A percentile compares a stretch with the other conserved stretches of the same genome.
These are phyloP conservation scores for Linum usitatissimum DNA, from an alignment of 345 rosid genomes.

Conservation along the genomic window DNA sequence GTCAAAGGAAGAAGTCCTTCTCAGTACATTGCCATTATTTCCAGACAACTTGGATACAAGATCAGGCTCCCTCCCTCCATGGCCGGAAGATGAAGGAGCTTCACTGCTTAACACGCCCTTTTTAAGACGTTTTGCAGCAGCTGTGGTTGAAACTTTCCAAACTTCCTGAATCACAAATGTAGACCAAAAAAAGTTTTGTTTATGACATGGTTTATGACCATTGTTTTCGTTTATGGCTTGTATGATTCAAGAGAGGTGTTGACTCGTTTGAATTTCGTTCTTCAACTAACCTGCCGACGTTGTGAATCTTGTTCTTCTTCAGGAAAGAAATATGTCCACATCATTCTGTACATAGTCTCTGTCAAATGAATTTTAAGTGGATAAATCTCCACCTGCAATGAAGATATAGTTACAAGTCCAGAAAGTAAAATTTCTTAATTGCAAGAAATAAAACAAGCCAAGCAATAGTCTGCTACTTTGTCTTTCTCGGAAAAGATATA, in stretches of 20 bases:
- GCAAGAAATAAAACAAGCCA: not conserved
- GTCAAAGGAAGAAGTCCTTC: constrained; percentile 88
- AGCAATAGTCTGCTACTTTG: not conserved
- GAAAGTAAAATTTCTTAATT: not conserved
- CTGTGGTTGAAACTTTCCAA: constrained; percentile 93
- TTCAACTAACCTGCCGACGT: constrained; percentile 64
- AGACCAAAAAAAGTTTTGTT: constrained; percentile 1
- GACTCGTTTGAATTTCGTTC: constrained; percentile 6
- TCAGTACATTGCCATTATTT: constrained; percentile 46
- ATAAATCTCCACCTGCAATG: constrained; percentile 78
- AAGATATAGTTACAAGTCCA: constrained; percentile 1
- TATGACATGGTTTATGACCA: not conserved
- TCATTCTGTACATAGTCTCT: constrained; percentile 94
- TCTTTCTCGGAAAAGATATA: not conserved
- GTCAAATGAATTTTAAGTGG: constrained; percentile 95
- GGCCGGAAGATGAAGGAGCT: constrained; percentile 42
- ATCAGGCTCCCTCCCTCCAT: constrained; percentile 52
- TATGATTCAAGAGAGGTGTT: not conserved
- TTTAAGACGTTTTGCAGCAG: constrained; percentile 71
- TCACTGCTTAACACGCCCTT: constrained; percentile 56
- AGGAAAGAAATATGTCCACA: constrained; percentile 95
- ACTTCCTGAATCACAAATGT: constrained; percentile 52
- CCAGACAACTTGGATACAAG: constrained; percentile 35
- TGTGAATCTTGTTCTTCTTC: constrained; percentile 98
- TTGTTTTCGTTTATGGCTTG: not conserved